These are phyloP conservation scores for Chalciporus piperatoides DNA, from an alignment of 1,284 basidiomycete species.

Conservation along the genomic window DNA sequence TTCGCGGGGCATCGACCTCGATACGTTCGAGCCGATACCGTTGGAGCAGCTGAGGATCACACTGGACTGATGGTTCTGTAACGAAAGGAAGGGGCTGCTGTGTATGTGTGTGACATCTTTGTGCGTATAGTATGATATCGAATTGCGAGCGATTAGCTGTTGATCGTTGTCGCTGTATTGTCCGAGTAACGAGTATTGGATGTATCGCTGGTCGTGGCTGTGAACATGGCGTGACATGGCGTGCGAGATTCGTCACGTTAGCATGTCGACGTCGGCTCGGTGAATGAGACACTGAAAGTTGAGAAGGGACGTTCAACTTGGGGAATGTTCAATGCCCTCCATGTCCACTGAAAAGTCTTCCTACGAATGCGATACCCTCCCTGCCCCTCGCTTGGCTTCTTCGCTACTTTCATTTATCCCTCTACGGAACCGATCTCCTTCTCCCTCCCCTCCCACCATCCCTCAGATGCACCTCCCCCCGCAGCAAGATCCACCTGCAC, in stretches of 20 bases:
- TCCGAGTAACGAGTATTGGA: slow-evolving; percentile 7
- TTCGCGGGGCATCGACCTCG: slow-evolving; percentile 82
- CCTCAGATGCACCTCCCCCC: slow-evolving; percentile 1
- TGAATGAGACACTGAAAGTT: no score
- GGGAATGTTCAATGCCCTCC: no score
- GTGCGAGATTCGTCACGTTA: slow-evolving; percentile 12
- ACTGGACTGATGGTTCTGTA: slow-evolving; percentile 63
- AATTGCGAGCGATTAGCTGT: slow-evolving; percentile 25
- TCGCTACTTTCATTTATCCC: no score
- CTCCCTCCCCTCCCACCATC: no score
- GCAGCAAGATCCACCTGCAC: slow-evolving; percentile 33
- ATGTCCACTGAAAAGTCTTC: slow-evolving; percentile 20
- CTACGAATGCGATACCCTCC: slow-evolving; percentile 71
- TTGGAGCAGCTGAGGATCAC: slow-evolving; percentile 88
- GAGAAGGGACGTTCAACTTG: no score
- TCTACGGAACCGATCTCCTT: no score
- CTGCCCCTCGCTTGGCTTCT: slow-evolving; percentile 52
- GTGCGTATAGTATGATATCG: slow-evolving; percentile 38
- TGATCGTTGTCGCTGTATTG: slow-evolving; percentile 23
- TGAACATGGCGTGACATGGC: slow-evolving; percentile 30
- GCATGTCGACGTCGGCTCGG: not conserved
- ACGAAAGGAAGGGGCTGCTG: slow-evolving; percentile 28
- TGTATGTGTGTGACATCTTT: slow-evolving; percentile 26
- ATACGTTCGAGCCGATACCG: slow-evolving; percentile 93
- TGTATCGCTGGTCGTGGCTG: slow-evolving; percentile 14